Percentiles rank a stretch among this genome's conserved stretches.
Conservation (phyloP, 768 basidiomycete genomes). For the Boletellus sp. region DNA sequence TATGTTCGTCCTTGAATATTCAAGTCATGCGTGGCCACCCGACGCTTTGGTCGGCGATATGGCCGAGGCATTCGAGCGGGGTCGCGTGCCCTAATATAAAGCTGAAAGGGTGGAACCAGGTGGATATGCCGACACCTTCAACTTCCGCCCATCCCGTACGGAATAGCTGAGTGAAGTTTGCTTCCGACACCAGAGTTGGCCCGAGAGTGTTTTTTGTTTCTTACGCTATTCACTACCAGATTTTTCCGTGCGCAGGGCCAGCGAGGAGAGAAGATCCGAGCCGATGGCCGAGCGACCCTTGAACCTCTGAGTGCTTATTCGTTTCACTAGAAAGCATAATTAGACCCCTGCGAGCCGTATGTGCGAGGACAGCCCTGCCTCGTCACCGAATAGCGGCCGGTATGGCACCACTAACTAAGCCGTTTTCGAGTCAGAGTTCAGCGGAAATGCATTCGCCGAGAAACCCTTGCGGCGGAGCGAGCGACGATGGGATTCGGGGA, state of each 20-base stretch:
- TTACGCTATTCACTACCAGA: not conserved
- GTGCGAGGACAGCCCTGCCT: not conserved
- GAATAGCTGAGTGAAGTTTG: too few relatives aligned
- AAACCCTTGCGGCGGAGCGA: not conserved
- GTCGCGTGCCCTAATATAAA: not conserved
- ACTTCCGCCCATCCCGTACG: not conserved
- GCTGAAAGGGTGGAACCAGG: not conserved
- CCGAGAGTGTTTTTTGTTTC: conserved; percentile 7
- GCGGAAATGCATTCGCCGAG: not conserved
- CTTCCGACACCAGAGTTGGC: not conserved
- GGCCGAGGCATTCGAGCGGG: not conserved
- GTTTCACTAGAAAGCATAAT: not conserved
- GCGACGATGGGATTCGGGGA: not conserved
- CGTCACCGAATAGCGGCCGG: not conserved
- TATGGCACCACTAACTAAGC: not conserved
- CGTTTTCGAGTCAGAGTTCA: not conserved
- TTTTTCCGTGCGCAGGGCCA: conserved; percentile 2
- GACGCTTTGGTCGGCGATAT: conserved; percentile 4
- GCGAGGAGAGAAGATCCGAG: conserved; percentile 1
- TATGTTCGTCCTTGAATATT: not conserved
- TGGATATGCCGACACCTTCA: not conserved
- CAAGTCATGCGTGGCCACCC: conserved; percentile 1
- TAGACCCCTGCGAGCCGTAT: not conserved
- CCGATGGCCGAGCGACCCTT: conserved; percentile 1
- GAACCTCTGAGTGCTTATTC: not conserved